These are phyloP conservation scores for Acer saccharum DNA, from an alignment of 345 rosid species.

Conservation along the genomic window DNA sequence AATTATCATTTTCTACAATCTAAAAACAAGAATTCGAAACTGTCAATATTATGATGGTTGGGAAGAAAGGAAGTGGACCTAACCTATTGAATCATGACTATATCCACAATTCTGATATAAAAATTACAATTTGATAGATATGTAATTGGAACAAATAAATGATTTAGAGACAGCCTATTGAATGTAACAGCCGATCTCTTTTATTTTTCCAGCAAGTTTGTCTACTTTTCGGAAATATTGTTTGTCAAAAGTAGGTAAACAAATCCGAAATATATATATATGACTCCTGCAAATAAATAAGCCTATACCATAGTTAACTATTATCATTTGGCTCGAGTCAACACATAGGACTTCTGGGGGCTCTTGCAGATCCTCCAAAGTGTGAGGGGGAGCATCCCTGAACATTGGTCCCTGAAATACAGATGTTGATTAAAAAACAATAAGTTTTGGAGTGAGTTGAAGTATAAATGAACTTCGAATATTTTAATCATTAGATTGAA, in stretches of 20 bases:
- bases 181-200: background rate
- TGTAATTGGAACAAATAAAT: background rate
- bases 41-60: background rate
- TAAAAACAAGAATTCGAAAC: background rate
- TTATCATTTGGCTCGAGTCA: too few species aligned
- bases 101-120: background rate
- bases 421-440: background rate
- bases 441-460: background rate
- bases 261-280: background rate
- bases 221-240: background rate
- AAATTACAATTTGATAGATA: background rate
- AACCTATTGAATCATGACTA: background rate
- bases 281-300: too few species aligned
- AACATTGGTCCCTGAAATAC: slow-evolving; percentile 1
- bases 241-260: too few species aligned
- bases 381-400: background rate
- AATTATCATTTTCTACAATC: background rate
- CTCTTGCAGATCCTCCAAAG: background rate
- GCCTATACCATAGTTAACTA: too few species aligned
- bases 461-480: background rate
- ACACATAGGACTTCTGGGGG: background rate
- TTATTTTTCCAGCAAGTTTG: background rate
- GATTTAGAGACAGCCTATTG: background rate
- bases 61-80: background rate
- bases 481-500: background rate